These are phyloP conservation scores for Lithohypha guttulata DNA, from an alignment of 2,329 filamentous ascomycete genomes.

Conservation along the genomic window DNA sequence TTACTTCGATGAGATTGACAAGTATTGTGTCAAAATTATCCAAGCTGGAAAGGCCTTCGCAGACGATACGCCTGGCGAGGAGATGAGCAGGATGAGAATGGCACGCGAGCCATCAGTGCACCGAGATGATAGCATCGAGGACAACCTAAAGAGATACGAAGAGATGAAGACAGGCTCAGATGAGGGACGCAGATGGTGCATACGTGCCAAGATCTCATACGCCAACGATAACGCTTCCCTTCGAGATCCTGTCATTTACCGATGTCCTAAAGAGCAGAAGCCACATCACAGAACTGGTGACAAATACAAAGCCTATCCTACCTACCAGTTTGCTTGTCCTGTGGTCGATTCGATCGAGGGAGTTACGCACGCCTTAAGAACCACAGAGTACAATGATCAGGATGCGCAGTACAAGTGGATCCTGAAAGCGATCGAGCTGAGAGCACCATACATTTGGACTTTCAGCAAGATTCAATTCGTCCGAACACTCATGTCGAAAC, in stretches of 20 bases:
- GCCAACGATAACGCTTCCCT: constrained; percentile 92
- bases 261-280: constrained; percentile 58
- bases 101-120: constrained; percentile 72
- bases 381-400: constrained; percentile 48
- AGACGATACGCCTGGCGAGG: constrained; percentile 84
- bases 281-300: constrained; percentile 53
- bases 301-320: constrained; percentile 57
- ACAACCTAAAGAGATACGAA: constrained; percentile 75
- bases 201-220: constrained; percentile 85
- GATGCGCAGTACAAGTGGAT: constrained; percentile 44
- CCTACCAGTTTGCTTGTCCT: constrained; percentile 56
- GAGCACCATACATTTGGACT: constrained; percentile 40
- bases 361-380: constrained; percentile 54
- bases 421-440: constrained; percentile 36
- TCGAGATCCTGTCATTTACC: constrained; percentile 94
- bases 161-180: constrained; percentile 84
- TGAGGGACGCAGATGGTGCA: constrained; percentile 75
- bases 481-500: constrained; percentile 40
- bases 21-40: constrained; percentile 74
- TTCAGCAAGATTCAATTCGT: constrained; percentile 45
- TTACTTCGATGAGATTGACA: constrained; percentile 87
- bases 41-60: constrained; percentile 82
- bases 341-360: constrained; percentile 53
- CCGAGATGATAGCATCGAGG: constrained; percentile 67
- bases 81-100: constrained; percentile 75